These are phyloP conservation scores for Aureobasidium lini DNA, from an alignment of 2,329 filamentous ascomycete genomes.

Conservation along the genomic window DNA sequence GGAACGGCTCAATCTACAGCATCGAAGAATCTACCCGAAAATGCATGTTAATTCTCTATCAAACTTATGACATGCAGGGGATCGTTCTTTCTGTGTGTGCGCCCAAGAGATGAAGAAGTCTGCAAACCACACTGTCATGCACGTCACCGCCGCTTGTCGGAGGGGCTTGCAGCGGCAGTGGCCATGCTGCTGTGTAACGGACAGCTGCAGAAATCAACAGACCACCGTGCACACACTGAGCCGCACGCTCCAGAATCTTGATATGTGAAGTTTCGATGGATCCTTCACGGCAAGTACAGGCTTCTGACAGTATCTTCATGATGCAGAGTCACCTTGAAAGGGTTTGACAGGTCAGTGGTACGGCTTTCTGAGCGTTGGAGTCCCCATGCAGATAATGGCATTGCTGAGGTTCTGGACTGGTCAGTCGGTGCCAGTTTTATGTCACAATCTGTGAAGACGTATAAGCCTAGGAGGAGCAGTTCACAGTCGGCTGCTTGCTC, in stretches of 20 bases:
- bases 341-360: slow-evolving; percentile 8
- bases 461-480: not conserved
- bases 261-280: not conserved
- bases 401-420: not conserved
- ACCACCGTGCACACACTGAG: slow-evolving; percentile 4
- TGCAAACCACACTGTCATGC: slow-evolving; percentile 13
- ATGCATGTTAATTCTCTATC: slow-evolving; percentile 5
- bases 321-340: not conserved
- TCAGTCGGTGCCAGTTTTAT: not conserved
- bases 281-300: slow-evolving; percentile 6
- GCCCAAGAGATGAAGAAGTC: slow-evolving; percentile 10
- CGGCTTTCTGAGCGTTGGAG: not conserved
- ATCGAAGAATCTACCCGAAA: not conserved
- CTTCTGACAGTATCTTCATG: not conserved
- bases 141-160: slow-evolving; percentile 7
- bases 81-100: not conserved
- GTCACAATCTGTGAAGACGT: slow-evolving; percentile 9
- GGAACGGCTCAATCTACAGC: not conserved
- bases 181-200: slow-evolving; percentile 14
- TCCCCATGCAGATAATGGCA: not conserved
- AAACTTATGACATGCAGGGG: slow-evolving; percentile 5
- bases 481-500: slow-evolving; percentile 1
- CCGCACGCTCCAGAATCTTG: not conserved
- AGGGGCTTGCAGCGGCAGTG: slow-evolving; percentile 11
- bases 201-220: slow-evolving; percentile 4